Evolutionary conservation across 2,329 filamentous ascomycete species (phyloP).

Genomic region (Sarocladium oryzae): DNA sequence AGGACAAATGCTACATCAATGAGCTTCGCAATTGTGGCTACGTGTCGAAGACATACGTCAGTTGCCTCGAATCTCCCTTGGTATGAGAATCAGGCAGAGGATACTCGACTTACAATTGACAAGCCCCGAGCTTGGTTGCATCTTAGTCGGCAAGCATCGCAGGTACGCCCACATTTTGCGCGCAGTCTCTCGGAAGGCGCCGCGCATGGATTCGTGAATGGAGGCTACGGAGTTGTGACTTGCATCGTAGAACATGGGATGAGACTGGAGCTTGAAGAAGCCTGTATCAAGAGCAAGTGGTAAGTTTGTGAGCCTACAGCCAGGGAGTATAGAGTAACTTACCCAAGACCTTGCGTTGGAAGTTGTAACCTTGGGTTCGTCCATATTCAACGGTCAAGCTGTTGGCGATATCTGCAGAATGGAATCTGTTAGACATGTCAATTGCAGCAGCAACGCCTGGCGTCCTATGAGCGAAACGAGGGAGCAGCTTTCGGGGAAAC

Average conservation of each 20-base stretch:
- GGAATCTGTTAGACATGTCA: too few species aligned
- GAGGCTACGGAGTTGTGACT: constrained; percentile 64
- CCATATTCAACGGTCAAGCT: constrained; percentile 74
- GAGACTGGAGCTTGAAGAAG: constrained; percentile 77
- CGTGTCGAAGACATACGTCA: too few species aligned
- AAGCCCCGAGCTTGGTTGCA: constrained; percentile 52
- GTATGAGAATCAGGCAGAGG: too few species aligned
- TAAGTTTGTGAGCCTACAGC: too few species aligned
- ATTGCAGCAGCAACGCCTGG: too few species aligned
- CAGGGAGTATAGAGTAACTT: constrained; percentile 21
- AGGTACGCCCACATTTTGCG: constrained; percentile 64
- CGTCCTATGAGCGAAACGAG: too few species aligned
- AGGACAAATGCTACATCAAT: constrained; percentile 58
- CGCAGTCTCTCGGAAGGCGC: constrained; percentile 71
- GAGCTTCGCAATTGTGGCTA: constrained; percentile 60
- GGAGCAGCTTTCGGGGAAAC: background rate
- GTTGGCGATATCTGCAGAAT: constrained; percentile 46
- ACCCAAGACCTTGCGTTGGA: constrained; percentile 73
- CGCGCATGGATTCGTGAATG: constrained; percentile 67
- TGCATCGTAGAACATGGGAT: constrained; percentile 78
- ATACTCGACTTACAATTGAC: constrained; percentile 49
- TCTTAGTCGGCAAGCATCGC: constrained; percentile 48
- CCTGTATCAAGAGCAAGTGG: constrained; percentile 26
- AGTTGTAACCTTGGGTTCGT: constrained; percentile 66
- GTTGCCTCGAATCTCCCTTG: too few species aligned